Percentiles rank a stretch among this genome's conserved stretches.
Conservation (phyloP, 495 filamentous ascomycete species). For the Hyaloscypha variabilis region DNA sequence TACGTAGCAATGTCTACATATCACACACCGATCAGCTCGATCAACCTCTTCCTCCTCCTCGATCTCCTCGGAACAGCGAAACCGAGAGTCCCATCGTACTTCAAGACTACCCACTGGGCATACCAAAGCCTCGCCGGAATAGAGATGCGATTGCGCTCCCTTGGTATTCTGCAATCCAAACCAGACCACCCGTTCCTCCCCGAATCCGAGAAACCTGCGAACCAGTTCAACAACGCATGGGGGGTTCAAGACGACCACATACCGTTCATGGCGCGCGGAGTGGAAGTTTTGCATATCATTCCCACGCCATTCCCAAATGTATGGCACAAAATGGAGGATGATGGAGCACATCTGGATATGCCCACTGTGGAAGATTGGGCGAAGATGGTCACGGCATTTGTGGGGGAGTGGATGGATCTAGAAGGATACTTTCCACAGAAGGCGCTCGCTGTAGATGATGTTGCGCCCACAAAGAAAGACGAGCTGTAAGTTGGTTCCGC, state of each 20-base stretch:
- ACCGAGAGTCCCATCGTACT: slow-evolving; percentile 79
- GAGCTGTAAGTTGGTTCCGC: slow-evolving; percentile 32
- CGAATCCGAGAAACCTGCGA: slow-evolving; percentile 55
- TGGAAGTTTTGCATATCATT: slow-evolving; percentile 87
- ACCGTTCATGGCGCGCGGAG: slow-evolving; percentile 83
- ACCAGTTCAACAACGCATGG: slow-evolving; percentile 45
- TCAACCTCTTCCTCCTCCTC: slow-evolving; percentile 89
- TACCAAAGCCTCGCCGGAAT: slow-evolving; percentile 70
- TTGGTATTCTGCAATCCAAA: slow-evolving; percentile 21
- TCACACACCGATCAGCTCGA: slow-evolving; percentile 71
- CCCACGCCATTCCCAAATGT: slow-evolving; percentile 79
- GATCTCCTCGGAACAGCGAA: slow-evolving; percentile 78
- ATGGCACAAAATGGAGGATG: slow-evolving; percentile 86
- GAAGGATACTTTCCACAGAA: slow-evolving; percentile 61
- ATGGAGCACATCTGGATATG: slow-evolving; percentile 83
- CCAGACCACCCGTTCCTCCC: slow-evolving; percentile 40
- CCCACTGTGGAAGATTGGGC: slow-evolving; percentile 88
- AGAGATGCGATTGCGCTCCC: slow-evolving; percentile 68
- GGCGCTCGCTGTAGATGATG: slow-evolving; percentile 19
- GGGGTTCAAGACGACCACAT: slow-evolving; percentile 84
- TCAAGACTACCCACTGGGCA: slow-evolving; percentile 90
- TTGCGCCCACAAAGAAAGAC: slow-evolving; percentile 26
- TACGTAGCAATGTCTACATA: slow-evolving; percentile 74
- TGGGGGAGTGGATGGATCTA: slow-evolving; percentile 91
- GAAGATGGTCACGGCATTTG: slow-evolving; percentile 78